A percentile compares a stretch with the other conserved stretches of the same genome.
Evolutionary conservation across 345 rosid genomes (phyloP).

Genomic region (Eucalyptus erythrocorys): DNA sequence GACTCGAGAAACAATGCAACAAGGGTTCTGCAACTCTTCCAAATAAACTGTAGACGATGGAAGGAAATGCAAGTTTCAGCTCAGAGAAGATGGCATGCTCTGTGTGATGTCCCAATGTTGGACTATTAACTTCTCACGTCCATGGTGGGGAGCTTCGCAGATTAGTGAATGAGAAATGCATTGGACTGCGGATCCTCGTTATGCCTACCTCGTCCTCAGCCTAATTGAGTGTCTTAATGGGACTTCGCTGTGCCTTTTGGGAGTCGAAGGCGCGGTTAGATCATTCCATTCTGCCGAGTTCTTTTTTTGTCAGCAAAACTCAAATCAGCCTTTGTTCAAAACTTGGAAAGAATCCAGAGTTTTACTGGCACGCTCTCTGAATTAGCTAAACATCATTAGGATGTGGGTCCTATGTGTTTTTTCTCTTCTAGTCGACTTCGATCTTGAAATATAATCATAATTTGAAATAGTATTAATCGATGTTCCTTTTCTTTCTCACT

Average conservation of each 20-base stretch:
- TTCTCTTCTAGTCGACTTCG: background rate
- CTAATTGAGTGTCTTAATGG: background rate
- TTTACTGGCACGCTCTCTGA: background rate
- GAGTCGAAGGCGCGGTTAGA: background rate
- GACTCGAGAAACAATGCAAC: background rate
- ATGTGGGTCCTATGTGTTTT: constrained; percentile 10
- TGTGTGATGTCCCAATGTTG: background rate
- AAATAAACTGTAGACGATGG: background rate
- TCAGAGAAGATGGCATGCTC: background rate
- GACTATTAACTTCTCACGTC: background rate
- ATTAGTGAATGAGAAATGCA: background rate
- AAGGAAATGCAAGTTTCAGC: background rate
- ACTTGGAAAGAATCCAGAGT: background rate
- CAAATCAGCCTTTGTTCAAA: background rate
- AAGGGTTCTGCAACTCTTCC: background rate
- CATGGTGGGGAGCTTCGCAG: background rate
- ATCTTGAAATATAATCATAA: background rate
- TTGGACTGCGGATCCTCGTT: background rate
- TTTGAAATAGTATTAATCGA: background rate
- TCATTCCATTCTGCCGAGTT: background rate
- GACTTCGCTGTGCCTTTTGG: background rate
- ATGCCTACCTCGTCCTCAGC: background rate
- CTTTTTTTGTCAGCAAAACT: background rate
- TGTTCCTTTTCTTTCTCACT: background rate
- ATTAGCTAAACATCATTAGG: background rate